Conservation (phyloP, 768 basidiomycete genomes). For the Gloeopeniophorella convolvens region DNA sequence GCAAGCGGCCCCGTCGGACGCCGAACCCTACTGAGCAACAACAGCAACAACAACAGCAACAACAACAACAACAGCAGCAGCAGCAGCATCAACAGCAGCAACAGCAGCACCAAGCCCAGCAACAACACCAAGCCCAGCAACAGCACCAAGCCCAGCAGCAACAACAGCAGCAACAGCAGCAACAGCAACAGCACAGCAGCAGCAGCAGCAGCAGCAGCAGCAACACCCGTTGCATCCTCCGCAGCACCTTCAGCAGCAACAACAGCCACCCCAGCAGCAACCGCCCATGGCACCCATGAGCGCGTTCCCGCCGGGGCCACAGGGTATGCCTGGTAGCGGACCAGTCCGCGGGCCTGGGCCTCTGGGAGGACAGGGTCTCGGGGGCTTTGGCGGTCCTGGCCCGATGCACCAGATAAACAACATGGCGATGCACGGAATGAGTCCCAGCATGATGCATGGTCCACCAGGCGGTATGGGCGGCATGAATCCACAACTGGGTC, state of each 20-base stretch:
- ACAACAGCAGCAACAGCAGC: slow-evolving; percentile 22
- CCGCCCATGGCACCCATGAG: slow-evolving; percentile 33
- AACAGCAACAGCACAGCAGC: slow-evolving; percentile 23
- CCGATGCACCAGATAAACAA: slow-evolving; percentile 13
- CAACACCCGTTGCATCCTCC: slow-evolving; percentile 25
- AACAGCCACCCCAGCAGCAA: slow-evolving; percentile 45
- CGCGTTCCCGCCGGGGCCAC: slow-evolving; percentile 30
- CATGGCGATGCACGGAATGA: slow-evolving; percentile 15
- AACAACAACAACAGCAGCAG: slow-evolving; percentile 4
- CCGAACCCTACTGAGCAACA: slow-evolving; percentile 25
- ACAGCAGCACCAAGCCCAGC: slow-evolving; percentile 16
- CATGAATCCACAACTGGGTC: slow-evolving; percentile 7
- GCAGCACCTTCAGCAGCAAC: slow-evolving; percentile 49
- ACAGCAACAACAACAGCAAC: slow-evolving; percentile 29
- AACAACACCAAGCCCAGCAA: slow-evolving; percentile 18
- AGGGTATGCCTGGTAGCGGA: slow-evolving; percentile 23
- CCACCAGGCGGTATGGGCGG: slow-evolving; percentile 1
- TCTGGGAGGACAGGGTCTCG: slow-evolving; percentile 30
- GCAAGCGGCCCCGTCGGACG: slow-evolving; percentile 30
- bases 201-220: slow-evolving; percentile 19
- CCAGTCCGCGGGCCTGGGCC: slow-evolving; percentile 33
- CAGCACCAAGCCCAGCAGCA: slow-evolving; percentile 20
- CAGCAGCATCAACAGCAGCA: slow-evolving; percentile 27
- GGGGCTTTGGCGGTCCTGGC: slow-evolving; percentile 4
- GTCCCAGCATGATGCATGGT: slow-evolving; percentile 9